Evolutionary conservation across 352 stramenopile species (phyloP), one percentile per base, ranked within the genome.

Genomic region (Globisporangium megalacanthum): DNA sequence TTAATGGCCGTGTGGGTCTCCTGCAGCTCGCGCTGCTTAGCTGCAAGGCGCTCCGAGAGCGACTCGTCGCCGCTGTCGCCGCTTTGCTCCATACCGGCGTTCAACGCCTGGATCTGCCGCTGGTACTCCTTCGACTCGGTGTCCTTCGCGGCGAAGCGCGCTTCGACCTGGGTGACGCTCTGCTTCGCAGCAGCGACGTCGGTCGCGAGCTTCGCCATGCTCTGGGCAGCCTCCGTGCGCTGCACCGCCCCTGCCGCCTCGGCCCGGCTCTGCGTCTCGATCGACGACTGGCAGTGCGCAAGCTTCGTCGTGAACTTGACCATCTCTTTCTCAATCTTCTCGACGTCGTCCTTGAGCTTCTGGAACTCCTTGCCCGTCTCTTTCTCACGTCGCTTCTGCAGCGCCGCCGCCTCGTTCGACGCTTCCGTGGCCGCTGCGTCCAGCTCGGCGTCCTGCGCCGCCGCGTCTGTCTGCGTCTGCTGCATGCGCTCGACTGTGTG

Each of bases 401-500:
- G 65, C 8, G 69, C 69, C 8, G 87, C 67, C 37, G 97, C 88
- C 64, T 98, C 86, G 15, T 88, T 69, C 31, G 97, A 80, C 14
- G 94, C 91, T 7, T 76, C 61, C n/a, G 77, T 70, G 17, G 96
- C 81, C 45, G 93, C 78, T 11, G 80, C 70, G 31, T 78, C 66
- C 47, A 88, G 72, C 49, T 77, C 55, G n/a, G 61, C 49, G 45
- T 86, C 73, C 50, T 86, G 68, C 15, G 83, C 62, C 37, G 69
- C 62, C 0, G 84, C 86, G 9, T 89, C 73, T 63, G 90, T 84
- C 44, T 96, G 76, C 31, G 86, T 77, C n/a, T 85, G 75, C 64
- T 97, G 76, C 70, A 97, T 86, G 54, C 92, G 85, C 33, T 89
- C 69, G 19, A 98, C 85, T 55, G 98, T 73, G 10, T 93, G 79